These are phyloP conservation scores for Atkinsonella hypoxylon DNA, from an alignment of 2,329 filamentous ascomycete genomes.

Conservation along the genomic window DNA sequence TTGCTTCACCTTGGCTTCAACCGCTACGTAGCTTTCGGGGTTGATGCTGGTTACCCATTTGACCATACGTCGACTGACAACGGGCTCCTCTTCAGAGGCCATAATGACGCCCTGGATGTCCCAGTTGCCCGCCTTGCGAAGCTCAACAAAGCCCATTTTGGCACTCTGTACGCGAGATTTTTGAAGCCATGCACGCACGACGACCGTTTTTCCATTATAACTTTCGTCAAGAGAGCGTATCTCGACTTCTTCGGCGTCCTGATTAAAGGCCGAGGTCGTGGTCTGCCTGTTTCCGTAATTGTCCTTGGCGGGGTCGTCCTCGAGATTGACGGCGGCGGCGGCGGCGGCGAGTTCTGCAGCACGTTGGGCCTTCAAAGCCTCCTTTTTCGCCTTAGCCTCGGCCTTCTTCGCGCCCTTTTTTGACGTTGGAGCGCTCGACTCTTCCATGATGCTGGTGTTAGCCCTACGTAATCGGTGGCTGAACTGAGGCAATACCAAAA, in stretches of 20 bases:
- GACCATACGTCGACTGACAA: slow-evolving; percentile 74
- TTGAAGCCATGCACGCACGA: slow-evolving; percentile 54
- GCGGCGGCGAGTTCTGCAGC: slow-evolving; percentile 61
- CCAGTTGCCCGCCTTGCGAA: slow-evolving; percentile 59
- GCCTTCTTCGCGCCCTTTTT: slow-evolving; percentile 77
- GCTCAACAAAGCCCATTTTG: slow-evolving; percentile 77
- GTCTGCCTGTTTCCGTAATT: slow-evolving; percentile 59
- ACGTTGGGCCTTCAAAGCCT: slow-evolving; percentile 64
- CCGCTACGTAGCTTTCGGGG: slow-evolving; percentile 69
- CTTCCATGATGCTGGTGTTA: not conserved
- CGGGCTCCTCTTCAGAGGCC: slow-evolving; percentile 48
- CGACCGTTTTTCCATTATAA: slow-evolving; percentile 58
- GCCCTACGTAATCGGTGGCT: not conserved
- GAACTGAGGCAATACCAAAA: not conserved
- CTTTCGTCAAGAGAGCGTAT: slow-evolving; percentile 53
- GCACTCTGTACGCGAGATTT: slow-evolving; percentile 26
- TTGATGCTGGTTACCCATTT: slow-evolving; percentile 72
- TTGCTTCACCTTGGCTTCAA: slow-evolving; percentile 72
- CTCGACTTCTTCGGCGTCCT: slow-evolving; percentile 42
- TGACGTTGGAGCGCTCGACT: slow-evolving; percentile 2
- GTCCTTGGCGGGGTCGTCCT: slow-evolving; percentile 57
- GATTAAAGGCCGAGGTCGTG: not conserved
- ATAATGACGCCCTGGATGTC: slow-evolving; percentile 68
- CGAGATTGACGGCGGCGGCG: slow-evolving; percentile 47
- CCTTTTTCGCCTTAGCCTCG: slow-evolving; percentile 76